phyloP scores from a whole-genome alignment of 768 basidiomycete species.

The Pisolithus orientalis region DNA sequence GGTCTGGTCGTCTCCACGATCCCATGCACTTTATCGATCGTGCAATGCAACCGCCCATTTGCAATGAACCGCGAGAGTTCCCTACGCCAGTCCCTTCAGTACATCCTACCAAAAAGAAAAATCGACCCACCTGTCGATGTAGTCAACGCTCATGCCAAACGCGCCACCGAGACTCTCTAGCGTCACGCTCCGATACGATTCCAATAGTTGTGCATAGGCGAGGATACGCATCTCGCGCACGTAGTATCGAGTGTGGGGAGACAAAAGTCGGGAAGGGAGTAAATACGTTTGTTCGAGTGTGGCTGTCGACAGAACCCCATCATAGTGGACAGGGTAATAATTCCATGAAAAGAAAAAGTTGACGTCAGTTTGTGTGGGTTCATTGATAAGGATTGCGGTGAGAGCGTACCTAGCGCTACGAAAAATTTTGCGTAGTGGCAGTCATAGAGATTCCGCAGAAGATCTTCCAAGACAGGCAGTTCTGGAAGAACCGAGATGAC shows the following conservation, averaged over 20 bases:
- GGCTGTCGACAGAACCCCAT: too few relatives aligned
- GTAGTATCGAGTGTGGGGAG: constrained; percentile 84
- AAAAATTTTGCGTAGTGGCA: constrained; percentile 94
- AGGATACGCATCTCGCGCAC: constrained; percentile 94
- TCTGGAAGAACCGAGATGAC: constrained; percentile 81
- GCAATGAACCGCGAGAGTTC: constrained; percentile 93
- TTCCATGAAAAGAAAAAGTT: too few relatives aligned
- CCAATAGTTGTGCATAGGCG: constrained; percentile 38
- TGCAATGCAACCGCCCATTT: constrained; percentile 73
- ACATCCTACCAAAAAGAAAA: too few relatives aligned
- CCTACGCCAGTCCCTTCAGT: constrained; percentile 31
- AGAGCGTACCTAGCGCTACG: constrained; percentile 63
- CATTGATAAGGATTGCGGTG: not conserved
- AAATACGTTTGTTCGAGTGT: constrained; percentile 85
- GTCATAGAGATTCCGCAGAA: too few relatives aligned
- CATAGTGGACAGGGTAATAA: not conserved
- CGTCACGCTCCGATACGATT: constrained; percentile 84
- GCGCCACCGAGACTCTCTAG: constrained; percentile 78
- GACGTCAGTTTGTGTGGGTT: too few relatives aligned
- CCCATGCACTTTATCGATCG: constrained; percentile 92
- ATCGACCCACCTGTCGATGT: too few relatives aligned
- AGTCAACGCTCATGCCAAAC: constrained; percentile 60
- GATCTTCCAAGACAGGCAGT: constrained; percentile 43
- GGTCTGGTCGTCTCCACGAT: constrained; percentile 87
- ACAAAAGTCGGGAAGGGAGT: constrained; percentile 69